Percentiles rank a stretch among this genome's conserved stretches.
These are phyloP conservation scores for Camellia granthamiana DNA, from an alignment of 148 eudicot species.

Conservation along the genomic window DNA sequence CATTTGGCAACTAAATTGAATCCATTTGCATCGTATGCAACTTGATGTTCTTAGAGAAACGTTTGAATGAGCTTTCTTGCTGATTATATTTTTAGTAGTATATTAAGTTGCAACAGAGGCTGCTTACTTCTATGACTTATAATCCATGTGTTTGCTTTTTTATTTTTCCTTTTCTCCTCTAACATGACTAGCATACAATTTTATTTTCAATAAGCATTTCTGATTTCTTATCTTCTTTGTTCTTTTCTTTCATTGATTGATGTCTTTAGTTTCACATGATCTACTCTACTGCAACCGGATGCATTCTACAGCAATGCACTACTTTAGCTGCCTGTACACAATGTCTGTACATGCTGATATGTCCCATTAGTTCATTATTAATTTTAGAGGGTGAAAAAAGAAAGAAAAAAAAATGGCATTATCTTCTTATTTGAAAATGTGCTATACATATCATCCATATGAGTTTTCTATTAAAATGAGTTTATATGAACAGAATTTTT, in stretches of 20 bases:
- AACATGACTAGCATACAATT: background rate
- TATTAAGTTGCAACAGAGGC: constrained; percentile 1
- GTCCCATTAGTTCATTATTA: too few species aligned
- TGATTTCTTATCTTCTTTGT: background rate
- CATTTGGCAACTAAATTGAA: background rate
- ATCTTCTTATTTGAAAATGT: too few species aligned
- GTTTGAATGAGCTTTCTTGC: background rate
- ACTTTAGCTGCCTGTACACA: background rate
- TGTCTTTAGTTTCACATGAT: background rate
- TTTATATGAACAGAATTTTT: too few species aligned
- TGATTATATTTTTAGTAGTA: background rate
- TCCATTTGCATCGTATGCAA: background rate
- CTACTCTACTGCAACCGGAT: background rate
- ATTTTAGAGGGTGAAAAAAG: too few species aligned
- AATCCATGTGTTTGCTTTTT: background rate
- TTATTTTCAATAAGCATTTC: background rate
- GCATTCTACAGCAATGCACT: background rate
- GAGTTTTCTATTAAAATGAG: too few species aligned
- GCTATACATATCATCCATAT: too few species aligned
- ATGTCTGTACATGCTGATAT: too few species aligned
- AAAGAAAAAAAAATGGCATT: too few species aligned
- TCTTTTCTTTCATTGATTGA: background rate
- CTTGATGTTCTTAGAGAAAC: background rate
- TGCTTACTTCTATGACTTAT: too few species aligned
- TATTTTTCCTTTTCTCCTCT: background rate